These are phyloP conservation scores for Closterium sp. DNA, from an alignment of 139 green algal species.

Conservation along the genomic window DNA sequence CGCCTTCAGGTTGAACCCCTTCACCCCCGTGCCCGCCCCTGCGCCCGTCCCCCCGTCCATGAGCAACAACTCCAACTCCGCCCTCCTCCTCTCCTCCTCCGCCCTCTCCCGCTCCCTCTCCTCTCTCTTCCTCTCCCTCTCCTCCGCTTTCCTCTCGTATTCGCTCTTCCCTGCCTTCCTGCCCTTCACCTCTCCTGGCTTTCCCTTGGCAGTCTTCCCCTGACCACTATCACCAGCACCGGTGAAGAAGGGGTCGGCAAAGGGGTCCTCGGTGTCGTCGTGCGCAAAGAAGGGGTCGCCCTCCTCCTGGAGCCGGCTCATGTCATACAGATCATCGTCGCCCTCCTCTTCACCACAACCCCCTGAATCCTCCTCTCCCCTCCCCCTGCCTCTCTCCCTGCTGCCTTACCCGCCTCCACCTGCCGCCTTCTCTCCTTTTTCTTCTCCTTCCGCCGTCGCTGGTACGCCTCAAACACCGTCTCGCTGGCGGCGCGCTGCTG, in stretches of 20 bases:
- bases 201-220: background rate
- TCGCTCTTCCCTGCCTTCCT: background rate
- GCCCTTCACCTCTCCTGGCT: background rate
- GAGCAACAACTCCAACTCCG: conserved; percentile 90
- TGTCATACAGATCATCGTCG: background rate
- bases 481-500: conserved; percentile 59
- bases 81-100: conserved; percentile 51
- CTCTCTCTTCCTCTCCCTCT: conserved; percentile 20
- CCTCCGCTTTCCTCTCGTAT: conserved; percentile 15
- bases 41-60: conserved; percentile 80
- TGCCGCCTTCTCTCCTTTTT: conserved; percentile 31
- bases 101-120: conserved; percentile 43
- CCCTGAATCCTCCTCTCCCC: conserved; percentile 48
- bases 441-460: conserved; percentile 56
- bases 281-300: conserved; percentile 35
- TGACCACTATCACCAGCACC: background rate
- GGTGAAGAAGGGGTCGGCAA: conserved; percentile 51
- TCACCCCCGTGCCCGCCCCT: background rate
- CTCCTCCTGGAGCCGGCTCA: background rate
- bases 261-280: conserved; percentile 22
- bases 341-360: conserved; percentile 21
- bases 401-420: conserved; percentile 27
- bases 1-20: conserved; percentile 45
- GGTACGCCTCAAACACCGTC: conserved; percentile 81
- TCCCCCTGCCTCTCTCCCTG: conserved; percentile 31